phyloP scores from a whole-genome alignment of 1,284 basidiomycete species.

The Neolentinus lepideus region DNA sequence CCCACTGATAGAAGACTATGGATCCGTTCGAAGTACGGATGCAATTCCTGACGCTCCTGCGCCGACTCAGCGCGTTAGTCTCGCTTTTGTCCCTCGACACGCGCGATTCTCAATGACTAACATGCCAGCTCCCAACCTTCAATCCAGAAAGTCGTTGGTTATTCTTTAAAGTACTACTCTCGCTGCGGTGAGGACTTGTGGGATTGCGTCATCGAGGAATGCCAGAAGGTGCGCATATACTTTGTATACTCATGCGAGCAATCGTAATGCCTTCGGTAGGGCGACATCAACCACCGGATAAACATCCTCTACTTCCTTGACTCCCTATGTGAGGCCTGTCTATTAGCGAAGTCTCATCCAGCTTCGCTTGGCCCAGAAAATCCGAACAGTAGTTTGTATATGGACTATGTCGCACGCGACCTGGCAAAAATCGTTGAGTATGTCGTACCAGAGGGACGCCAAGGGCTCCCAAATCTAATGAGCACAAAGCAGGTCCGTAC shows the following conservation, averaged over 20 bases:
- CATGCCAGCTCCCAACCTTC: slow-evolving; percentile 72
- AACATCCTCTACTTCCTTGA: slow-evolving; percentile 93
- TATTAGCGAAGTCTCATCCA: slow-evolving; percentile 54
- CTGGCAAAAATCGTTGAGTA: slow-evolving; percentile 69
- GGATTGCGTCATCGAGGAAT: slow-evolving; percentile 91
- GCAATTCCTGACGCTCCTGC: slow-evolving; percentile 71
- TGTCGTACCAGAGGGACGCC: slow-evolving; percentile 76
- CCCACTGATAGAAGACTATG: too few relatives aligned
- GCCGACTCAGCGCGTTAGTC: slow-evolving; percentile 74
- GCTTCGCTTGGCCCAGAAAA: slow-evolving; percentile 34
- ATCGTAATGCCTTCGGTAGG: slow-evolving; percentile 34
- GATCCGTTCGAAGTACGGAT: slow-evolving; percentile 89
- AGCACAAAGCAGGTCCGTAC: slow-evolving; percentile 77
- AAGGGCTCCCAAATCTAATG: slow-evolving; percentile 80
- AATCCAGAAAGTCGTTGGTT: slow-evolving; percentile 84
- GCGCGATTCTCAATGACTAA: slow-evolving; percentile 19
- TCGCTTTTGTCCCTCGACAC: slow-evolving; percentile 10
- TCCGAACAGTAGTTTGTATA: slow-evolving; percentile 52
- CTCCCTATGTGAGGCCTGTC: slow-evolving; percentile 74
- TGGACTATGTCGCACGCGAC: slow-evolving; percentile 70
- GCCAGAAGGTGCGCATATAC: slow-evolving; percentile 60
- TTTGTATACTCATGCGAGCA: not conserved
- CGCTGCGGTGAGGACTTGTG: slow-evolving; percentile 87
- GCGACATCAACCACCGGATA: slow-evolving; percentile 83
- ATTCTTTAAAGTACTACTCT: slow-evolving; percentile 79